Conservation (phyloP, 768 basidiomycete species). For the Sarcomyxa edulis region DNA sequence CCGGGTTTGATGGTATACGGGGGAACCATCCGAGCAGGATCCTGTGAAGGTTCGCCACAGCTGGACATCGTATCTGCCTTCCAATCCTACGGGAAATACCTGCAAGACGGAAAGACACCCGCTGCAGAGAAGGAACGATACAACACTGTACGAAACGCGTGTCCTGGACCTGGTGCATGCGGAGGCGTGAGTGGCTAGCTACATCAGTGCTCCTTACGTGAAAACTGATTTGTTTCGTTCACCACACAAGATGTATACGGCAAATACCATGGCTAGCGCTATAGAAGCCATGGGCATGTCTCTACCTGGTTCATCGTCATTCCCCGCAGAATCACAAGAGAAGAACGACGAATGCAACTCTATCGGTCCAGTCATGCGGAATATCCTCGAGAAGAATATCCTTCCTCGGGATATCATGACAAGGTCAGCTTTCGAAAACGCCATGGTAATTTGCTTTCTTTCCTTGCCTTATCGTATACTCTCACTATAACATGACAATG, state of each 20-base stretch:
- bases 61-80: conserved; percentile 97
- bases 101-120: conserved; percentile 82
- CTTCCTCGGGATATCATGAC: conserved; percentile 97
- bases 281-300: conserved; percentile 96
- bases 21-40: conserved; percentile 89
- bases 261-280: conserved; percentile 97
- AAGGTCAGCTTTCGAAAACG: conserved; percentile 93
- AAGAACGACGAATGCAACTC: conserved; percentile 81
- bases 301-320: conserved; percentile 94
- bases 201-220: background rate
- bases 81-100: conserved; percentile 94
- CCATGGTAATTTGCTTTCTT: conserved; percentile 61
- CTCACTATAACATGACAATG: background rate
- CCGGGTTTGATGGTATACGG: conserved; percentile 98
- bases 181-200: conserved; percentile 72
- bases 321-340: conserved; percentile 88
- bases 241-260: conserved; percentile 82
- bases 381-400: conserved; percentile 87
- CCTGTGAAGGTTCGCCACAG: conserved; percentile 82
- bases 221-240: background rate
- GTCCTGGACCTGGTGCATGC: conserved; percentile 97
- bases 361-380: conserved; percentile 78
- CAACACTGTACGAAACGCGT: conserved; percentile 86
- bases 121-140: conserved; percentile 82
- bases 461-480: background rate